A percentile compares a stretch with the other conserved stretches of the same genome.
These are phyloP conservation scores for Mycocentrospora acerina DNA, from an alignment of 2,329 filamentous ascomycete species.

Conservation along the genomic window DNA sequence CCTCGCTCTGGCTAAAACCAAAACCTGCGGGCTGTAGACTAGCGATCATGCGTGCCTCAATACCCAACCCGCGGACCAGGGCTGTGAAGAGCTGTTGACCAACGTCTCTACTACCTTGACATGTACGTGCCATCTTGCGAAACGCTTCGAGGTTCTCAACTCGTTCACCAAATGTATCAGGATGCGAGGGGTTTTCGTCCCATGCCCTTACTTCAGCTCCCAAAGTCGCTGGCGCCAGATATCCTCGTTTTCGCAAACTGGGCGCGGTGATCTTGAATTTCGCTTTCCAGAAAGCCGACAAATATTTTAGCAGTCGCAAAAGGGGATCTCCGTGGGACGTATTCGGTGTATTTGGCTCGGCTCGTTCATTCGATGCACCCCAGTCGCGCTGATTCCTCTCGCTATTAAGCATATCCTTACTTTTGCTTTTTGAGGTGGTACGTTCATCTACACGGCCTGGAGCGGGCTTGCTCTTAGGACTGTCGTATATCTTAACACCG, in stretches of 20 bases:
- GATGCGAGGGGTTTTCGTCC: constrained; percentile 62
- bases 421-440: constrained; percentile 7
- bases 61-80: constrained; percentile 73
- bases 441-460: constrained; percentile 7
- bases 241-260: constrained; percentile 84
- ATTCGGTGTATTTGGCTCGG: constrained; percentile 71
- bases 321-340: constrained; percentile 82
- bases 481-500: constrained; percentile 33
- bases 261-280: constrained; percentile 76
- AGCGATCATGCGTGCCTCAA: constrained; percentile 81
- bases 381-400: constrained; percentile 64
- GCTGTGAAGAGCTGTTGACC: constrained; percentile 90
- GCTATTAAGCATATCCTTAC: constrained; percentile 41
- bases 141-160: constrained; percentile 69
- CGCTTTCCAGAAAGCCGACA: constrained; percentile 88
- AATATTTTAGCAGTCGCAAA: constrained; percentile 69
- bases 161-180: constrained; percentile 72
- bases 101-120: constrained; percentile 81
- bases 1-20: constrained; percentile 85
- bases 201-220: constrained; percentile 74
- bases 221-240: constrained; percentile 74
- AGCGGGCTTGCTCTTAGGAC: constrained; percentile 18
- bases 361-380: constrained; percentile 66
- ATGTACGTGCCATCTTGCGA: constrained; percentile 65
- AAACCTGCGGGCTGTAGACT: constrained; percentile 86